These are phyloP conservation scores for Epichloe sibirici DNA, from an alignment of 2,329 filamentous ascomycete genomes.

Conservation along the genomic window DNA sequence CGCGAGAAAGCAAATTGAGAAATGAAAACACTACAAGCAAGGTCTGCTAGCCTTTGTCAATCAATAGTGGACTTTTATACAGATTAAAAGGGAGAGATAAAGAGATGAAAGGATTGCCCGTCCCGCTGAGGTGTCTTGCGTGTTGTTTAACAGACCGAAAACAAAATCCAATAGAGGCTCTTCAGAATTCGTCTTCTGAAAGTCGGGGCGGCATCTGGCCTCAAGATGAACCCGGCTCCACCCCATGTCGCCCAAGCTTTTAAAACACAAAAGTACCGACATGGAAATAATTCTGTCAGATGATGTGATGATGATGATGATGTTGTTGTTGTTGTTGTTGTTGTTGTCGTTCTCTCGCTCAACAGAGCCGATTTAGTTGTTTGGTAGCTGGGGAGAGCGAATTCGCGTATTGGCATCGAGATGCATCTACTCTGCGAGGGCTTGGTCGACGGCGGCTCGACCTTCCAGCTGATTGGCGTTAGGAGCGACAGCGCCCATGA, in stretches of 20 bases:
- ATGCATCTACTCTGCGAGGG: slow-evolving; percentile 6
- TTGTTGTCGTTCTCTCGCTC: background rate
- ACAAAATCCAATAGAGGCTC: background rate
- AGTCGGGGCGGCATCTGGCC: background rate
- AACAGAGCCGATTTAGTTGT: background rate
- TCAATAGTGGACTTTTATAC: slow-evolving; percentile 8
- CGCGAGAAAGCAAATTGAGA: slow-evolving; percentile 1
- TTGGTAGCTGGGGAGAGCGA: slow-evolving; percentile 14
- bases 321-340: too few species aligned
- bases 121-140: slow-evolving; percentile 4
- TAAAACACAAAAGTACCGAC: background rate
- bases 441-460: slow-evolving; percentile 6
- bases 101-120: slow-evolving; percentile 2
- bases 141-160: background rate
- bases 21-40: slow-evolving; percentile 4
- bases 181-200: slow-evolving; percentile 1
- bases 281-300: background rate
- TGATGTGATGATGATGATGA: background rate
- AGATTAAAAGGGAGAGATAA: slow-evolving; percentile 1
- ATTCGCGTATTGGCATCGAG: slow-evolving; percentile 11
- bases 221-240: background rate
- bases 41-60: slow-evolving; percentile 3
- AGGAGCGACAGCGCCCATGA: background rate
- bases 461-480: background rate
- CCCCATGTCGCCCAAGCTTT: background rate